Evolutionary conservation across 2,329 filamentous ascomycete genomes (phyloP).

Genomic region (Decorospora gaudefroyi): DNA sequence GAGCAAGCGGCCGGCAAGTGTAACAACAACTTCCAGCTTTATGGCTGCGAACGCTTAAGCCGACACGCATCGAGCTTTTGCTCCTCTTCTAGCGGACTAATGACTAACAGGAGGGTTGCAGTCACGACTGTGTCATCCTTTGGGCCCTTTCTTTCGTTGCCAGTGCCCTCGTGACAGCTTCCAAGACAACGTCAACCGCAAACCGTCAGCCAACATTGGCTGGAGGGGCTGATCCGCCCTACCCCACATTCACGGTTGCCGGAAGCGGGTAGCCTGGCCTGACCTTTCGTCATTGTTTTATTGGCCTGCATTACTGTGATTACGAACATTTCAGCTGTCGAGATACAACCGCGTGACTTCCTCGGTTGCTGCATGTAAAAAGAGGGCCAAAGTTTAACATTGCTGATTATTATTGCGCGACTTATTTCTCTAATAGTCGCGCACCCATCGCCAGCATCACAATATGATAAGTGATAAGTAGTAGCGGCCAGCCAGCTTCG

Average conservation of each 20-base stretch:
- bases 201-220: slow-evolving; percentile 18
- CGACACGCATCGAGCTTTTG: slow-evolving; percentile 14
- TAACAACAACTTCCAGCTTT: slow-evolving; percentile 12
- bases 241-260: slow-evolving; percentile 21
- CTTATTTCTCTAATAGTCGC: no score
- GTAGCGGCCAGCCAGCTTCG: slow-evolving; percentile 19
- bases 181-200: slow-evolving; percentile 7
- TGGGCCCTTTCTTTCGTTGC: neutral
- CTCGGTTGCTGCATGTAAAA: no score
- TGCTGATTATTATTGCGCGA: no score
- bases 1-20: slow-evolving; percentile 29
- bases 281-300: slow-evolving; percentile 24
- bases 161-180: slow-evolving; percentile 17
- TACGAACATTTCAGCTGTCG: slow-evolving; percentile 7
- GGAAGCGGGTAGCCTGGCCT: slow-evolving; percentile 26
- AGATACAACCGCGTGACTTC: no score
- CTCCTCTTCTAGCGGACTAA: neutral
- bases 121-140: slow-evolving; percentile 21
- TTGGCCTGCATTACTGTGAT: slow-evolving; percentile 18
- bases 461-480: no score
- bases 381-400: no score
- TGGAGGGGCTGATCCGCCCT: slow-evolving; percentile 6
- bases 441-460: slow-evolving; percentile 9
- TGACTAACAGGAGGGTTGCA: slow-evolving; percentile 2
- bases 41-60: slow-evolving; percentile 10